These are phyloP conservation scores for Capsicum chinense DNA, from an alignment of 257 asterid genomes.

Conservation along the genomic window DNA sequence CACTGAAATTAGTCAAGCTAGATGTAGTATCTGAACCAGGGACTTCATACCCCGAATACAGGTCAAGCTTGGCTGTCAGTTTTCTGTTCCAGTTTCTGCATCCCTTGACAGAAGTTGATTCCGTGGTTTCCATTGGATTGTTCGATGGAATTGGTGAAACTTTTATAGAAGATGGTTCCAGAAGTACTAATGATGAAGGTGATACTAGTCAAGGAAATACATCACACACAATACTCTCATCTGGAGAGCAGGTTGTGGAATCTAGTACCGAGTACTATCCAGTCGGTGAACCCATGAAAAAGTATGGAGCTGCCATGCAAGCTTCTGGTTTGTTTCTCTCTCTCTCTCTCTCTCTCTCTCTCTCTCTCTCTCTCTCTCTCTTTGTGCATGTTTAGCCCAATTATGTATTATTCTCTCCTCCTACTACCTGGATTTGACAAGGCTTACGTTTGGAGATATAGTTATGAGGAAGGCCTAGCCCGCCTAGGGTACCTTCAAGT, in stretches of 20 bases:
- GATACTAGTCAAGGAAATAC: constrained; percentile 28
- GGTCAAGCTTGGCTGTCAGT: constrained; percentile 63
- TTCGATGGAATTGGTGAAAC: constrained; percentile 29
- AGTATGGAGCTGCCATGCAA: constrained; percentile 66
- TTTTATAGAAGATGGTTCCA: constrained; percentile 30
- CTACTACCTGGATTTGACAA: background rate
- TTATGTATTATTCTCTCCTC: background rate
- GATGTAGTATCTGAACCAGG: constrained; percentile 52
- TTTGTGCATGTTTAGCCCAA: background rate
- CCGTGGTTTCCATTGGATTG: constrained; percentile 27
- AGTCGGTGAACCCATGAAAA: constrained; percentile 68
- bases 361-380: background rate
- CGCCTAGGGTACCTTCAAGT: background rate
- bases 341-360: background rate
- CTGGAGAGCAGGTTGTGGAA: constrained; percentile 62
- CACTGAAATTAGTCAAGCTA: constrained; percentile 53
- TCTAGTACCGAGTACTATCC: constrained; percentile 60
- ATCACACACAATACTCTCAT: constrained; percentile 43
- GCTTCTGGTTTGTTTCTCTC: constrained; percentile 34
- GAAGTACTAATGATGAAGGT: constrained; percentile 24
- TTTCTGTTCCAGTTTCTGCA: constrained; percentile 61
- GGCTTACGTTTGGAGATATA: background rate
- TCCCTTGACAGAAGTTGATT: constrained; percentile 36
- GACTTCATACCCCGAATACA: constrained; percentile 55
- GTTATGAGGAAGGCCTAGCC: background rate